Evolutionary conservation across 208 protist species (phyloP).

Genomic region (Acanthamoeba castellanii): DNA sequence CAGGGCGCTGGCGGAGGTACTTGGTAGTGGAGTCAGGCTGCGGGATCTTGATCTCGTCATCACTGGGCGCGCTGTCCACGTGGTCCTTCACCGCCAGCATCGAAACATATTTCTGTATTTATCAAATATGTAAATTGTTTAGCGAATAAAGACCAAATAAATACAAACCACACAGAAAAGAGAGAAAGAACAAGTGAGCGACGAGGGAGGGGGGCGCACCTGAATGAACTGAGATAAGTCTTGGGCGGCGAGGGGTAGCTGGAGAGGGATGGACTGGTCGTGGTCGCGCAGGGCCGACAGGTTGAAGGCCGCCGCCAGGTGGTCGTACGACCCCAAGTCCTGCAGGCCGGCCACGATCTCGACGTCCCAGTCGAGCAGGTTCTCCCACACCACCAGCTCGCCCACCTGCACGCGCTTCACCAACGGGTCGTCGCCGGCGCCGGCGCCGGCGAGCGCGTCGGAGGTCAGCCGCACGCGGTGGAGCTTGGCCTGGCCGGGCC

Average conservation of each 20-base stretch:
- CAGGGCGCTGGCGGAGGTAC: not conserved
- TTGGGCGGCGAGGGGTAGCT: not conserved
- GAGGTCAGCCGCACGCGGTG: not conserved
- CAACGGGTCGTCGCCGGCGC: not conserved
- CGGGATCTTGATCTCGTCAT: not conserved
- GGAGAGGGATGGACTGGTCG: not conserved
- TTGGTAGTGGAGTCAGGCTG: not conserved
- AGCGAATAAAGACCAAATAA: too few species aligned
- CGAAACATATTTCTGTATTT: not conserved
- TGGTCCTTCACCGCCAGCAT: slow-evolving; percentile 18
- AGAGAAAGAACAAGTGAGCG: not conserved
- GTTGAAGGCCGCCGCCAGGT: not conserved
- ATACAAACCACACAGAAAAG: too few species aligned
- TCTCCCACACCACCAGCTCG: slow-evolving; percentile 27
- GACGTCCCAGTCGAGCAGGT: not conserved
- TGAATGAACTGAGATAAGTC: too few species aligned
- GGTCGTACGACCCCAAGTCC: not conserved
- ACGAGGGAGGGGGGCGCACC: not conserved
- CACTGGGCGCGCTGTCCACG: not conserved
- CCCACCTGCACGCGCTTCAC: not conserved
- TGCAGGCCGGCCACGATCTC: not conserved
- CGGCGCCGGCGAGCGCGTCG: not conserved
- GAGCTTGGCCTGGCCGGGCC: not conserved
- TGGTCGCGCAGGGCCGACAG: not conserved
- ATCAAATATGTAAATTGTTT: too few species aligned